Percentiles rank a stretch among this genome's conserved stretches.
These are phyloP conservation scores for Capronia coronata DNA, from an alignment of 2,329 filamentous ascomycete genomes.

Conservation along the genomic window DNA sequence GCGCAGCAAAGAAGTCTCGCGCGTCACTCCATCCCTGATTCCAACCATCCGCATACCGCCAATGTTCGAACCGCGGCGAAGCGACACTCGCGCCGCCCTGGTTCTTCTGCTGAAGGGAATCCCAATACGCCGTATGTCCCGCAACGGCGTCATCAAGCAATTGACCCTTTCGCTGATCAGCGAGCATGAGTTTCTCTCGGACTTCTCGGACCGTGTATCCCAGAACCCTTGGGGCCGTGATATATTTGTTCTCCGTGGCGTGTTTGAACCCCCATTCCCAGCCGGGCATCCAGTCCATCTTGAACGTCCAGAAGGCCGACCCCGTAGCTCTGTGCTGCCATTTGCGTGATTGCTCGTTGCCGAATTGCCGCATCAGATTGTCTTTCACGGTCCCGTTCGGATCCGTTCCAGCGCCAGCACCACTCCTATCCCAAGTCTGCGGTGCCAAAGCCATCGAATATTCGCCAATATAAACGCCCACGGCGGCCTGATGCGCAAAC, in stretches of 20 bases:
- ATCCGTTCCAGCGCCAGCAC: slow-evolving; percentile 38
- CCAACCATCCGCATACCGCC: slow-evolving; percentile 52
- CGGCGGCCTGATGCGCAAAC: slow-evolving; percentile 43
- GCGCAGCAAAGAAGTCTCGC: slow-evolving; percentile 44
- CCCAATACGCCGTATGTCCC: slow-evolving; percentile 49
- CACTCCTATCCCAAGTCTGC: slow-evolving; percentile 47
- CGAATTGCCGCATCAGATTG: slow-evolving; percentile 38
- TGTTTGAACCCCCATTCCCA: slow-evolving; percentile 56
- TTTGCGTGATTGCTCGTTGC: slow-evolving; percentile 41
- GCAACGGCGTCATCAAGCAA: slow-evolving; percentile 36
- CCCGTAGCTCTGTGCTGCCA: slow-evolving; percentile 49
- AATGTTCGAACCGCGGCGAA: slow-evolving; percentile 48
- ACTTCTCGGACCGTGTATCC: slow-evolving; percentile 36
- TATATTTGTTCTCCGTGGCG: slow-evolving; percentile 43
- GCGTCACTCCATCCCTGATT: slow-evolving; percentile 52
- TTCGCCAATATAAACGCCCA: slow-evolving; percentile 51
- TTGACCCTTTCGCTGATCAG: slow-evolving; percentile 36
- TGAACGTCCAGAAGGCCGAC: slow-evolving; percentile 55
- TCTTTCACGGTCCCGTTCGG: slow-evolving; percentile 28
- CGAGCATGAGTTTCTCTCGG: slow-evolving; percentile 34
- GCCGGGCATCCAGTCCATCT: slow-evolving; percentile 57
- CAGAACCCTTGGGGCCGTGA: slow-evolving; percentile 39
- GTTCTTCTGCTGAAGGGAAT: no score
- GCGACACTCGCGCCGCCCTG: no score
- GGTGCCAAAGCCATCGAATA: slow-evolving; percentile 53